Conservation (phyloP, 2,329 filamentous ascomycete species). For the Fusarium circinatum region DNA sequence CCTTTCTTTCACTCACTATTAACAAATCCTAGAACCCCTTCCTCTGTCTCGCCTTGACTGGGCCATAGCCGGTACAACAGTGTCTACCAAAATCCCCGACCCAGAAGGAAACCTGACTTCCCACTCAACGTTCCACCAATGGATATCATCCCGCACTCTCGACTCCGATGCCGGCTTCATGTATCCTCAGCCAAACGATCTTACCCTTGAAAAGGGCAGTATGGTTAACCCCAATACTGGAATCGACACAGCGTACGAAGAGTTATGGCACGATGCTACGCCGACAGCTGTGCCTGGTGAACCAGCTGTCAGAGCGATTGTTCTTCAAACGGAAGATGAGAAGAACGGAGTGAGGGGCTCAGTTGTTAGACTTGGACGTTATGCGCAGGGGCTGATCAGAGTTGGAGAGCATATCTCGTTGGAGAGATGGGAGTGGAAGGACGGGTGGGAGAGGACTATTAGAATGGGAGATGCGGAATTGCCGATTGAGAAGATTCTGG, state of each 20-base stretch:
- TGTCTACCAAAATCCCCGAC: constrained; percentile 46
- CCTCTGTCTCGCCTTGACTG: constrained; percentile 63
- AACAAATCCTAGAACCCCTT: constrained; percentile 26
- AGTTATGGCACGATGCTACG: constrained; percentile 68
- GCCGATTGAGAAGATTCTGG: constrained; percentile 47
- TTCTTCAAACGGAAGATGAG: constrained; percentile 22
- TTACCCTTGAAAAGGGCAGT: constrained; percentile 65
- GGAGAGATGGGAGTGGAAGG: constrained; percentile 65
- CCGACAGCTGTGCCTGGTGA: constrained; percentile 38
- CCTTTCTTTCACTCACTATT: not conserved
- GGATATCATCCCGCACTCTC: constrained; percentile 65
- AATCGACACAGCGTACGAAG: constrained; percentile 67
- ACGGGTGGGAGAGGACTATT: constrained; percentile 50
- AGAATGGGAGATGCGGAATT: constrained; percentile 49
- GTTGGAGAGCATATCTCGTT: constrained; percentile 54
- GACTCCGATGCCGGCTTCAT: constrained; percentile 67
- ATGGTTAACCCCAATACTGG: constrained; percentile 70
- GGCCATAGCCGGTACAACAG: constrained; percentile 70
- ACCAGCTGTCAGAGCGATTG: not conserved
- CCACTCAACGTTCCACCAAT: constrained; percentile 65
- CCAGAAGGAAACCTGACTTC: constrained; percentile 41
- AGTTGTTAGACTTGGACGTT: constrained; percentile 63
- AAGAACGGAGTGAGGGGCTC: constrained; percentile 55
- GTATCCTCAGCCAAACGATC: constrained; percentile 54
- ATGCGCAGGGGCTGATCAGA: constrained; percentile 66